A percentile compares a stretch with the other conserved stretches of the same genome.
Conservation (phyloP, 768 basidiomycete genomes). For the Amanita polypyramis region DNA sequence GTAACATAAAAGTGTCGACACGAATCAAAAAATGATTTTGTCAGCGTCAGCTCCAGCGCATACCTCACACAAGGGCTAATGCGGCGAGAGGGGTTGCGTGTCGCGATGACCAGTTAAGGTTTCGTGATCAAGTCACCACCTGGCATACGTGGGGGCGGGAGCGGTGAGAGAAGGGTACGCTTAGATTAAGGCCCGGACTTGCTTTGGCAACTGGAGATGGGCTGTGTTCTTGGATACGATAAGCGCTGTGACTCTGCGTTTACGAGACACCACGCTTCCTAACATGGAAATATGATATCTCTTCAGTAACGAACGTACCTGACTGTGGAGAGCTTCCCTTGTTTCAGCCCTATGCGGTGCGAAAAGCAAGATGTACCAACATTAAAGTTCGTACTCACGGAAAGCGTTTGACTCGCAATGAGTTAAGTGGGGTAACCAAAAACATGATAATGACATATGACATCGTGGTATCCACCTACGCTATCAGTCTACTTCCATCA, state of each 20-base stretch:
- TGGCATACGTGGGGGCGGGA: background rate
- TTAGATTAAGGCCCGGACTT: background rate
- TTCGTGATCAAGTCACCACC: background rate
- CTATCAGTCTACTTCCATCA: conserved; percentile 21
- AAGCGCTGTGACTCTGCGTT: background rate
- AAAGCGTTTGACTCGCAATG: background rate
- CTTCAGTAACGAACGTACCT: background rate
- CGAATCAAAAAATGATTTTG: too few species aligned
- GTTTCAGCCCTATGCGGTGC: background rate
- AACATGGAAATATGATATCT: background rate
- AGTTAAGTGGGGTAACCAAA: background rate
- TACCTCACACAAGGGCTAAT: too few species aligned
- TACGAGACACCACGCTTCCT: background rate
- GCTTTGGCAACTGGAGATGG: background rate
- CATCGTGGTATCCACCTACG: conserved; percentile 7
- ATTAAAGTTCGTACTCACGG: background rate
- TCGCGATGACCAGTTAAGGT: background rate
- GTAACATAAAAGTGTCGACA: too few species aligned
- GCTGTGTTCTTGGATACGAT: background rate
- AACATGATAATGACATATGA: conserved; percentile 1
- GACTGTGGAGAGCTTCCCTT: background rate
- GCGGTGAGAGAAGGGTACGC: background rate
- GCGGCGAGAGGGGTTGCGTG: too few species aligned
- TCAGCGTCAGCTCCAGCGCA: too few species aligned
- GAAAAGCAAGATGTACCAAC: background rate